Conservation (phyloP, 1,139 yeast genomes). For the Yarrowia galli region DNA sequence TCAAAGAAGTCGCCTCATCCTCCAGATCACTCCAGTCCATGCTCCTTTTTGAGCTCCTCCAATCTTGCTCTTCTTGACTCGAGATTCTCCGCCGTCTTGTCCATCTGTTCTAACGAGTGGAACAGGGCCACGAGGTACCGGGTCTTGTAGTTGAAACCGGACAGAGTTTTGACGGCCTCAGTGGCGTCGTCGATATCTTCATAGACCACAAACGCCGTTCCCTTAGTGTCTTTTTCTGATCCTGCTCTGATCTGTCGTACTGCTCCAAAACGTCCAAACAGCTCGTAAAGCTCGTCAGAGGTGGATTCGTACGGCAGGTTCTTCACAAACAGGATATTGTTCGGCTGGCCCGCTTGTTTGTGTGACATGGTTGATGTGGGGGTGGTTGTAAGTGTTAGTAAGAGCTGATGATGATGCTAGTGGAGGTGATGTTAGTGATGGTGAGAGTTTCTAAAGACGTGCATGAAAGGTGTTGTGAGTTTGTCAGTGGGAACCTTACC, state of each 20-base stretch:
- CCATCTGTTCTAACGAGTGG: conserved; percentile 55
- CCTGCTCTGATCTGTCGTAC: conserved; percentile 64
- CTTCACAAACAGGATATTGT: conserved; percentile 57
- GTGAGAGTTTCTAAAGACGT: not conserved
- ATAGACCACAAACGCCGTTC: conserved; percentile 67
- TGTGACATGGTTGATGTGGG: conserved; percentile 29
- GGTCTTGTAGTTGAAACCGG: conserved; percentile 68
- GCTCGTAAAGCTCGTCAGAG: conserved; percentile 58
- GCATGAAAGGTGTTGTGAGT: not conserved
- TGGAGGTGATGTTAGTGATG: not conserved
- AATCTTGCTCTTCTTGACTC: conserved; percentile 46
- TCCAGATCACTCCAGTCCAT: conserved; percentile 44
- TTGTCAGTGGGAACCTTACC: not conserved
- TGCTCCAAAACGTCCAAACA: conserved; percentile 65
- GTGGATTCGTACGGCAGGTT: conserved; percentile 65
- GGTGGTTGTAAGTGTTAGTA: too few species aligned
- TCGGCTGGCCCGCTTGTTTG: conserved; percentile 38
- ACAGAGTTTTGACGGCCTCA: conserved; percentile 60
- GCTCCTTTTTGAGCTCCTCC: conserved; percentile 46
- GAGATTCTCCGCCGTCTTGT: conserved; percentile 44
- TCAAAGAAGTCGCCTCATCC: too few species aligned
- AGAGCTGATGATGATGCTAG: not conserved
- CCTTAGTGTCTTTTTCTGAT: conserved; percentile 55
- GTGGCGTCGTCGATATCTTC: conserved; percentile 59
- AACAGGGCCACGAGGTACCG: conserved; percentile 63